Conservation (phyloP, 768 basidiomycete genomes). For the Epithele typhae region DNA sequence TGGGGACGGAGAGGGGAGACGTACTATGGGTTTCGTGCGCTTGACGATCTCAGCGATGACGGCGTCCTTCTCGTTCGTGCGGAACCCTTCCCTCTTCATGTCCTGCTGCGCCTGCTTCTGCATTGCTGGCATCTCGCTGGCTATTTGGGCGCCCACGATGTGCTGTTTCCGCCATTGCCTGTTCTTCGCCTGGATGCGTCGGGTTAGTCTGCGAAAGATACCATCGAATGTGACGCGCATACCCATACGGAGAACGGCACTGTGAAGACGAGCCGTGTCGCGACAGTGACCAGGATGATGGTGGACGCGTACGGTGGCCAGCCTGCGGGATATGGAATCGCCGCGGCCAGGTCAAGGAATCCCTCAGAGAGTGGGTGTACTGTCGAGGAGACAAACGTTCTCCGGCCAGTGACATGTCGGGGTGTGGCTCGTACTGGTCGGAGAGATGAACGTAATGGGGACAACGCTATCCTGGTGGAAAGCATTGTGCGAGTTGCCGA, state of each 20-base stretch:
- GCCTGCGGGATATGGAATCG: constrained; percentile 65
- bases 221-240: constrained; percentile 16
- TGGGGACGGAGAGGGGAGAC: constrained; percentile 12
- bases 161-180: constrained; percentile 59
- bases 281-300: constrained; percentile 65
- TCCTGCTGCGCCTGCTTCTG: constrained; percentile 30
- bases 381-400: constrained; percentile 21
- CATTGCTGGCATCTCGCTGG: constrained; percentile 40
- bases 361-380: constrained; percentile 38
- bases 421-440: not conserved
- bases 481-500: constrained; percentile 8
- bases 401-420: constrained; percentile 1
- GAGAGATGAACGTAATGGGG: constrained; percentile 10
- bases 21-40: constrained; percentile 45
- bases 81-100: constrained; percentile 55
- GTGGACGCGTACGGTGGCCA: constrained; percentile 71
- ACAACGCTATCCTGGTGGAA: constrained; percentile 11
- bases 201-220: too few species aligned
- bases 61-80: constrained; percentile 50
- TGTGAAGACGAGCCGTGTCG: constrained; percentile 53
- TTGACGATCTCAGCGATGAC: constrained; percentile 45
- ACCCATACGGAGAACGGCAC: constrained; percentile 81
- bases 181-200: constrained; percentile 46
- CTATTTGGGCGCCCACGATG: constrained; percentile 52
- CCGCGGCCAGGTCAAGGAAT: constrained; percentile 72